phyloP scores from a whole-genome alignment of 331 rosid genomes.

The Spiraea crenata region DNA sequence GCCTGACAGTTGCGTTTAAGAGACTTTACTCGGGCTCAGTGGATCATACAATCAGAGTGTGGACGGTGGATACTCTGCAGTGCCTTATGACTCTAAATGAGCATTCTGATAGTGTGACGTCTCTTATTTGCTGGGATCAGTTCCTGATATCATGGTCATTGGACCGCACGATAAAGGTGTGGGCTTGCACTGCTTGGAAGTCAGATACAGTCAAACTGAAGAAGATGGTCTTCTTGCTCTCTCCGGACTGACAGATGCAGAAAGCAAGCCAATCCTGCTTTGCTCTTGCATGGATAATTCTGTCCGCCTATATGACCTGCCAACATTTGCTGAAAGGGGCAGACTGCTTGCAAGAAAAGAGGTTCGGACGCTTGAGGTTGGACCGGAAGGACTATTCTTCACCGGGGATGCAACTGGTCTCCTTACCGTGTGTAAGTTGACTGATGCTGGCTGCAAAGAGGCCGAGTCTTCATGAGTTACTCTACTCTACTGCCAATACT shows the following conservation, averaged over 20 bases:
- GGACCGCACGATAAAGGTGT: slow-evolving; percentile 39
- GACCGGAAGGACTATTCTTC: slow-evolving; percentile 39
- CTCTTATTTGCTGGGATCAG: slow-evolving; percentile 40
- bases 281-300: slow-evolving; percentile 33
- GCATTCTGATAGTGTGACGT: slow-evolving; percentile 35
- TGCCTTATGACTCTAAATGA: slow-evolving; percentile 31
- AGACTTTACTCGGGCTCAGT: slow-evolving; percentile 43
- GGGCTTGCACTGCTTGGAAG: slow-evolving; percentile 28
- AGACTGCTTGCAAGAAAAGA: slow-evolving; percentile 33
- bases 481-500: too few relatives aligned
- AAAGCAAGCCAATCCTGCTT: slow-evolving; percentile 27
- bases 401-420: slow-evolving; percentile 39
- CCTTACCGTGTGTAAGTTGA: slow-evolving; percentile 40
- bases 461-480: background rate
- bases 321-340: slow-evolving; percentile 42
- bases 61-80: slow-evolving; percentile 35
- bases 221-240: slow-evolving; percentile 34
- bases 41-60: slow-evolving; percentile 43
- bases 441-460: slow-evolving; percentile 11
- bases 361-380: slow-evolving; percentile 12
- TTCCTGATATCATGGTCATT: slow-evolving; percentile 41
- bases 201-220: slow-evolving; percentile 18
- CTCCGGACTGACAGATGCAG: slow-evolving; percentile 27
- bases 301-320: slow-evolving; percentile 35
- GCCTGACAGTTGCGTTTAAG: slow-evolving; percentile 27